Evolutionary conservation across 2,329 filamentous ascomycete species (phyloP).

Genomic region (Podosphaera leucotricha): DNA sequence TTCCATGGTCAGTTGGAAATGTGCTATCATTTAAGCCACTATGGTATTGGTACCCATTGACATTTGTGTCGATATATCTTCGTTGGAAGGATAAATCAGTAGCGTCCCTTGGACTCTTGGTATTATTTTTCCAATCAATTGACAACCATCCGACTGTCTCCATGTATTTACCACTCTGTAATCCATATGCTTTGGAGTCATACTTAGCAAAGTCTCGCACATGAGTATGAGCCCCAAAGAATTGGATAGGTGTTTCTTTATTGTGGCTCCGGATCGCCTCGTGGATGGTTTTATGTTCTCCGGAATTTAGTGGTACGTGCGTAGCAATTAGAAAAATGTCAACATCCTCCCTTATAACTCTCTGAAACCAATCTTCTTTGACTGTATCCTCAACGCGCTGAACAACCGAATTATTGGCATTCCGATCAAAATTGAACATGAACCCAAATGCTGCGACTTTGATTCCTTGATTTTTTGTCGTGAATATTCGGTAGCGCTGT

Average conservation of each 20-base stretch:
- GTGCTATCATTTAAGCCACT: slow-evolving; percentile 44
- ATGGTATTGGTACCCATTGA: slow-evolving; percentile 65
- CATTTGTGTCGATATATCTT: slow-evolving; percentile 83
- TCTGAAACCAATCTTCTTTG: slow-evolving; percentile 69
- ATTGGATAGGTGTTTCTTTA: slow-evolving; percentile 66
- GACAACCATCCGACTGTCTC: slow-evolving; percentile 92
- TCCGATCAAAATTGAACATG: slow-evolving; percentile 76
- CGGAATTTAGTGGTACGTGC: slow-evolving; percentile 61
- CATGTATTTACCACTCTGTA: slow-evolving; percentile 80
- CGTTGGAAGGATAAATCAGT: slow-evolving; percentile 37
- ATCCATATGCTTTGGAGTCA: slow-evolving; percentile 51
- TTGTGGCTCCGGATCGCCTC: slow-evolving; percentile 53
- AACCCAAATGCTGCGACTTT: slow-evolving; percentile 79
- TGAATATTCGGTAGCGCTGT: slow-evolving; percentile 68
- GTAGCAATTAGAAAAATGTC: slow-evolving; percentile 74
- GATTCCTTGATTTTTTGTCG: slow-evolving; percentile 69
- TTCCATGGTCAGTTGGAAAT: slow-evolving; percentile 55
- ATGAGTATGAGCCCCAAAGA: slow-evolving; percentile 80
- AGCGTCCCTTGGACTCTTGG: background rate
- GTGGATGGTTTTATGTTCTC: slow-evolving; percentile 58
- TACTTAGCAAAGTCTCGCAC: slow-evolving; percentile 66
- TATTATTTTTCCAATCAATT: slow-evolving; percentile 37
- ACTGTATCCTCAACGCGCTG: slow-evolving; percentile 59
- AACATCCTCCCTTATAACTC: slow-evolving; percentile 60
- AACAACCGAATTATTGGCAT: slow-evolving; percentile 76